Base-by-base conservation (phyloP, 2,329 filamentous ascomycete species). In the Aspergillus intermedius region DNA sequence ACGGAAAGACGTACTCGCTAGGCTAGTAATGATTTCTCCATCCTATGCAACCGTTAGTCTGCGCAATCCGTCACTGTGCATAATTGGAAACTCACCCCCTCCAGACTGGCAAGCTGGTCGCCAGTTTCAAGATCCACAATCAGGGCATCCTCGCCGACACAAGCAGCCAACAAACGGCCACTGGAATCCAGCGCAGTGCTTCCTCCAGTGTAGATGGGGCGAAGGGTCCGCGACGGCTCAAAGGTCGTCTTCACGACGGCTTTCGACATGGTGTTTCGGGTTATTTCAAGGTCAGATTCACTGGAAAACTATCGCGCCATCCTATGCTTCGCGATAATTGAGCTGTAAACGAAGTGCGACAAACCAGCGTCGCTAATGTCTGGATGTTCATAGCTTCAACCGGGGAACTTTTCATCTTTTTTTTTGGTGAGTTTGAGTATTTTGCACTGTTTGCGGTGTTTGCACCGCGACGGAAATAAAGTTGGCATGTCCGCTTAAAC, bases 181-280 rank as follows among this genome's bases (percentile, higher is more conserved):
- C 82, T 82, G 67, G 84, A 81, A 74, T 91, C 89, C 52, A 97
- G 79, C 25, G 88, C 83, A 50, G 95, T 83, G 56, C 87, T 86
- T 40, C 93, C 93, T 47, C 93, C 93, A 2, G 91, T 95, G 65
- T 93, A 96, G 44, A 97, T 91, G 17, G 93, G 93, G 60, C 90
- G 87, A 48, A 98, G 87, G 43, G 89, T 87, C 62, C 86, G 83
- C 56, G 80, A 80, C 50, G 86, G 81, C 63, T 94, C 88, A 68
- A 96, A 98, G 3, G 91, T 95, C 49, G 90, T 96, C 76, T 90
- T 94, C 59, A 78, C 69, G 37, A 73, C 74, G 52, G 77, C 70
- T 67, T 78, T 77, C 62, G 78, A 79, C 58, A 72, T 72, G 45
- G 54, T 40, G 15, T 55, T 52, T 43, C 46, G n/a, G 21, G 22